Percentiles rank a stretch among this genome's conserved stretches.
Conservation (phyloP, 306 rosid genomes). For the Acacia acuminata region DNA sequence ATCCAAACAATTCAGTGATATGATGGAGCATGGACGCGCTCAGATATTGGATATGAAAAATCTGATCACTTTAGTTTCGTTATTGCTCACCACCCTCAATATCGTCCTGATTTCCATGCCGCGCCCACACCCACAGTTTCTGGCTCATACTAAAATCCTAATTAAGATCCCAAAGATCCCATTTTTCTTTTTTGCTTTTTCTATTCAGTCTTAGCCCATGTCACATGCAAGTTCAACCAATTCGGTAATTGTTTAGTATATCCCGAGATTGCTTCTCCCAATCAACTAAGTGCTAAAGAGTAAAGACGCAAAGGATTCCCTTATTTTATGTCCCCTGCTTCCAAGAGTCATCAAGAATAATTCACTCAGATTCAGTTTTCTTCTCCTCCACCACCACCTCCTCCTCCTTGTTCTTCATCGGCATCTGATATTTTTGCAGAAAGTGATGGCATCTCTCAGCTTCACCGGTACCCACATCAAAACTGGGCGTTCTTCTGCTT, state of each 20-base stretch:
- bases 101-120: too few species aligned
- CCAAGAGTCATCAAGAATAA: conserved; percentile 11
- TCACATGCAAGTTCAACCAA: conserved; percentile 28
- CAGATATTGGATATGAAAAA: too few species aligned
- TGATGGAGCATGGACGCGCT: too few species aligned
- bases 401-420: conserved; percentile 3
- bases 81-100: too few species aligned
- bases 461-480: conserved; percentile 64
- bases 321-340: conserved; percentile 38
- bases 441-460: conserved; percentile 69
- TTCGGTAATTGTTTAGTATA: conserved; percentile 13
- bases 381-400: background rate
- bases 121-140: too few species aligned
- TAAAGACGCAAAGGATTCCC: conserved; percentile 36
- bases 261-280: conserved; percentile 20
- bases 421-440: conserved; percentile 5
- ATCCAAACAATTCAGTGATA: too few species aligned
- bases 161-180: background rate
- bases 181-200: background rate
- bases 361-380: conserved; percentile 54
- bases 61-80: too few species aligned
- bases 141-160: too few species aligned
- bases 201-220: background rate
- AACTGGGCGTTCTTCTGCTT: conserved; percentile 49
- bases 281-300: conserved; percentile 31